A percentile compares a stretch with the other conserved stretches of the same genome.
Conservation (phyloP, 163 green algal genomes). For the Chlamydomonas reinhardtii region DNA sequence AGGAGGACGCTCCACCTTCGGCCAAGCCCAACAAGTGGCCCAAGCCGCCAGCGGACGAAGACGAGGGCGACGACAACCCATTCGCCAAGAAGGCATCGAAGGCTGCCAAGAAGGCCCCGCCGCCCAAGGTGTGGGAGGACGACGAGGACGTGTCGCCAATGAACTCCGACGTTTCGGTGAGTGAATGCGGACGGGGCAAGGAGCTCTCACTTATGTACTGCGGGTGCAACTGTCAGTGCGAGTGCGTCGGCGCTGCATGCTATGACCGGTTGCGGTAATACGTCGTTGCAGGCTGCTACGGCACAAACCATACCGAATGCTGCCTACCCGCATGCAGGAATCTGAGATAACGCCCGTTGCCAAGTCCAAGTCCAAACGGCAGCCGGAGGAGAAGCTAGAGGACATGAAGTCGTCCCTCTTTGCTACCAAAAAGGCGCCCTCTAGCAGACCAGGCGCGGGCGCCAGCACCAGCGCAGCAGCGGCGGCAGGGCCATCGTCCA, state of each 20-base stretch:
- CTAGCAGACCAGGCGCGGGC: neutral
- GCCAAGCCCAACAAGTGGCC: neutral
- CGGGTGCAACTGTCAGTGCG: too few relatives aligned
- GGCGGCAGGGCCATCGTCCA: constrained; percentile 5
- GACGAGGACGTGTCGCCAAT: constrained; percentile 47
- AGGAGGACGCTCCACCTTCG: neutral
- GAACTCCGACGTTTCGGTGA: constrained; percentile 39
- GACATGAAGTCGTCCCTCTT: constrained; percentile 35
- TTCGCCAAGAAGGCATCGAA: constrained; percentile 29
- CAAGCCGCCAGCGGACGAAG: neutral
- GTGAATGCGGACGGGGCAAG: neutral
- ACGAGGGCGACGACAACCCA: neutral
- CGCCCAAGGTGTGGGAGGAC: constrained; percentile 27
- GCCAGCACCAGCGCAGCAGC: neutral
- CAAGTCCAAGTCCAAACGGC: constrained; percentile 9
- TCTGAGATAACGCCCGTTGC: neutral
- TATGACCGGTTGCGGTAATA: too few relatives aligned
- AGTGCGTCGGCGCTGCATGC: too few relatives aligned
- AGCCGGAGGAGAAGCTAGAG: constrained; percentile 7
- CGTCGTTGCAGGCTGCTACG: too few relatives aligned
- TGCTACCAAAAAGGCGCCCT: constrained; percentile 9
- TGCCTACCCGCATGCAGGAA: neutral
- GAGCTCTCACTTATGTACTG: too few relatives aligned
- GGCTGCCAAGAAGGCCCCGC: neutral
- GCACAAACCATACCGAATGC: too few relatives aligned